A percentile compares a stretch with the other conserved stretches of the same genome.
These are phyloP conservation scores for Zygosaccharomyces gambellarensis DNA, from an alignment of 805 yeast genomes.

Conservation along the genomic window DNA sequence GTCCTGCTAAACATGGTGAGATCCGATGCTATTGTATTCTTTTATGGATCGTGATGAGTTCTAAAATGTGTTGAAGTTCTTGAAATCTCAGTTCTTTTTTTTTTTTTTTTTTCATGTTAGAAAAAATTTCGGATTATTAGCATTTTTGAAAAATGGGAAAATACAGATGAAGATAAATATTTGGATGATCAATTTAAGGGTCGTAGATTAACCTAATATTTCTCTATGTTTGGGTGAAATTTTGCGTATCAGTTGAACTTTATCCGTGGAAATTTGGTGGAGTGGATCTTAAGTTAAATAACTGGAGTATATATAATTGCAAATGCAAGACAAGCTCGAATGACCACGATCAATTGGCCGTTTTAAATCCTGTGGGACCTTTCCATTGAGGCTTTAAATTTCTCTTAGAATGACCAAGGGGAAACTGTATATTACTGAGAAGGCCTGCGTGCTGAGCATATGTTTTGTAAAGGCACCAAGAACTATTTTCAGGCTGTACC, in stretches of 20 bases:
- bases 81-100: not conserved
- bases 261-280: no score
- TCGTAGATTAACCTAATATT: not conserved
- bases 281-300: no score
- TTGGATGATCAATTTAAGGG: not conserved
- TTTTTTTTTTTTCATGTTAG: not conserved
- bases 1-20: not conserved
- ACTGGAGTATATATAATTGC: no score
- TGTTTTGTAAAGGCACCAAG: no score
- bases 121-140: not conserved
- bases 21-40: not conserved
- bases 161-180: not conserved
- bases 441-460: no score
- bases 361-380: no score
- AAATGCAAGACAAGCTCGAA: no score
- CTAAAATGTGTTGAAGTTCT: not conserved
- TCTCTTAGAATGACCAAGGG: no score
- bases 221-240: not conserved
- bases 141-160: not conserved
- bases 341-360: no score
- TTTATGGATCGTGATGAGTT: not conserved
- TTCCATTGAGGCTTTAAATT: no score
- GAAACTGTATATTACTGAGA: no score
- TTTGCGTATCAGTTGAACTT: not conserved
- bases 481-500: no score